Evolutionary conservation across 768 basidiomycete genomes (phyloP).

Genomic region (Calocera viscosa): DNA sequence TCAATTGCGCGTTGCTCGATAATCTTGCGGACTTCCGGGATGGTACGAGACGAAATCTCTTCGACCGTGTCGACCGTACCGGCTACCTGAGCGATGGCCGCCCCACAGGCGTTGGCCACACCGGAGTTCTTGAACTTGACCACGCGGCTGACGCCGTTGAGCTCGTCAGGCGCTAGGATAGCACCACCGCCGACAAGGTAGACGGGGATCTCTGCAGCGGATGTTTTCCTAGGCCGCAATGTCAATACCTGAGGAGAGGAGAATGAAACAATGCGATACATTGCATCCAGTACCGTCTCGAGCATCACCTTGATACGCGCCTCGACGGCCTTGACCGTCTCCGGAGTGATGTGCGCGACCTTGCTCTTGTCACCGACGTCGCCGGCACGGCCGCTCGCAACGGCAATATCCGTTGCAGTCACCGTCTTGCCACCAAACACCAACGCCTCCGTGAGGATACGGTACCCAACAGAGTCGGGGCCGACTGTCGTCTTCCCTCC

Average conservation of each 20-base stretch:
- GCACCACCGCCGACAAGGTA: slow-evolving; percentile 26
- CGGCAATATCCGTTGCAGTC: slow-evolving; percentile 24
- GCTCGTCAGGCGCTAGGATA: slow-evolving; percentile 21
- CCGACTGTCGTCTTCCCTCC: slow-evolving; percentile 20
- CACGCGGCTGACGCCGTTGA: slow-evolving; percentile 23
- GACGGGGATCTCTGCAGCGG: slow-evolving; percentile 20
- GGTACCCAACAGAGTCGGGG: slow-evolving; percentile 23
- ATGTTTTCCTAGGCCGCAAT: slow-evolving; percentile 19
- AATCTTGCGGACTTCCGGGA: slow-evolving; percentile 17
- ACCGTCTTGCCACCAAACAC: slow-evolving; percentile 23
- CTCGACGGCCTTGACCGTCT: slow-evolving; percentile 13
- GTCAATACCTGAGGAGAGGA: background rate
- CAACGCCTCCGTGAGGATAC: slow-evolving; percentile 15
- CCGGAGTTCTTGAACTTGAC: slow-evolving; percentile 20
- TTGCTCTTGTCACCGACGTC: slow-evolving; percentile 17
- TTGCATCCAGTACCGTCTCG: slow-evolving; percentile 21
- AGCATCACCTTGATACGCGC: slow-evolving; percentile 21
- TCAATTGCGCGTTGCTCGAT: slow-evolving; percentile 21
- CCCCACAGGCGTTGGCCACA: slow-evolving; percentile 25
- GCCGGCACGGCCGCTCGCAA: slow-evolving; percentile 17
- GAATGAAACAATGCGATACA: slow-evolving; percentile 16
- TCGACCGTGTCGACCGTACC: slow-evolving; percentile 23
- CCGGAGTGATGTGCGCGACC: slow-evolving; percentile 4
- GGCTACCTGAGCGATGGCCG: slow-evolving; percentile 22
- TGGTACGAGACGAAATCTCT: slow-evolving; percentile 11